A percentile compares a stretch with the other conserved stretches of the same genome.
Evolutionary conservation across 2,329 filamentous ascomycete species (phyloP).

Genomic region (Cryphonectria naterciae): DNA sequence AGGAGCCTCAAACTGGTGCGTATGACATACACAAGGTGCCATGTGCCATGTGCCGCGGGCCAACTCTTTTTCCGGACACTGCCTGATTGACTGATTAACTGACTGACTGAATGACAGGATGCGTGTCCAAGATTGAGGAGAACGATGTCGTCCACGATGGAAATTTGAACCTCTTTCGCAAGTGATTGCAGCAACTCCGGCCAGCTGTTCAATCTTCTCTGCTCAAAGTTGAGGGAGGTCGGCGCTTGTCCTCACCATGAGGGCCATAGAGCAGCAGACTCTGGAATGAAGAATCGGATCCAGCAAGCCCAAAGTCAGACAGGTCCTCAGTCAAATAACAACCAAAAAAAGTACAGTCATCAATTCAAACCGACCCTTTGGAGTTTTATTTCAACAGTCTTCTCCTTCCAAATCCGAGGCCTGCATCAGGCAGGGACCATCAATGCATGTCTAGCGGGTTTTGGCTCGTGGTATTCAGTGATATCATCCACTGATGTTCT

Average conservation of each 20-base stretch:
- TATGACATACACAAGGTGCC: no score
- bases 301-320: neutral
- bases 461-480: neutral
- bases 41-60: neutral
- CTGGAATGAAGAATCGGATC: neutral
- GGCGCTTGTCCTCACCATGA: no score
- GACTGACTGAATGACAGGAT: neutral
- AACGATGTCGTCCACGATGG: neutral
- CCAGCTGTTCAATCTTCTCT: neutral
- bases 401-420: no score
- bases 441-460: neutral
- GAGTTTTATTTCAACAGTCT: no score
- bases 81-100: no score
- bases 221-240: no score
- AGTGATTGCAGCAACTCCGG: neutral
- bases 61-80: neutral
- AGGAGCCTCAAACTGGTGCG: neutral
- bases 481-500: neutral
- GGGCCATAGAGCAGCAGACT: neutral
- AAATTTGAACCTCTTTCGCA: neutral
- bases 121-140: neutral
- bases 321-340: neutral
- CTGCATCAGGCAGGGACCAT: neutral
- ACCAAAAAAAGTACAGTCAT: neutral
- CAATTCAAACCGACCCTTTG: neutral